Evolutionary conservation across 2,329 filamentous ascomycete genomes (phyloP).

Genomic region (Calonectria crousiana): DNA sequence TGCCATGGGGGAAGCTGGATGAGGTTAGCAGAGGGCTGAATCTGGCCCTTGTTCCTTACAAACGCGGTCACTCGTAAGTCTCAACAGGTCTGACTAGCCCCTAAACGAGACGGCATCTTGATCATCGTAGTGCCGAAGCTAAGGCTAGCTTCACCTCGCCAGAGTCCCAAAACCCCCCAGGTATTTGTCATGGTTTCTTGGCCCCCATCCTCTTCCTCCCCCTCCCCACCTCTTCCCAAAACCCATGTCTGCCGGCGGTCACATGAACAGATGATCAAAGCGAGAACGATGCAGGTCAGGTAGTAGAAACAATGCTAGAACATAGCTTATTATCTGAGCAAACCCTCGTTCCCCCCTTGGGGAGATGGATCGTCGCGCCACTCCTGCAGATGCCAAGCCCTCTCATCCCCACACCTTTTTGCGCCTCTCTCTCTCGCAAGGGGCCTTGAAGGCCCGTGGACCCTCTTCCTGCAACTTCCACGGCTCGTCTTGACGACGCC

Average conservation of each 20-base stretch:
- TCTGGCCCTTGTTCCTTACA: too few relatives aligned
- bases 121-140: not conserved
- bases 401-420: not conserved
- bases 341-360: not conserved
- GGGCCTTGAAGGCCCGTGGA: not conserved
- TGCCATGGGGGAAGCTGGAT: not conserved
- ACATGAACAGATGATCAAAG: not conserved
- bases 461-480: conserved; percentile 3
- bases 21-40: not conserved
- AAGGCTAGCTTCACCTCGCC: not conserved
- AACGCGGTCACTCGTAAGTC: not conserved
- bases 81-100: not conserved
- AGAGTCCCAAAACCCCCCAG: not conserved
- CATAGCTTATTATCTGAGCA: not conserved
- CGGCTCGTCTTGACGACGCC: not conserved
- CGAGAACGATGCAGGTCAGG: not conserved
- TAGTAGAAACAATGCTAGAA: not conserved
- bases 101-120: too few relatives aligned
- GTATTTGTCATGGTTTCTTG: not conserved
- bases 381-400: not conserved
- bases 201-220: too few relatives aligned
- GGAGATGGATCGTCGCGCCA: not conserved
- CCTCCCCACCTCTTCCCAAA: not conserved
- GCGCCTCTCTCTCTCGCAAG: too few relatives aligned
- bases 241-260: not conserved